Evolutionary conservation across 2,329 filamentous ascomycete genomes (phyloP).

Genomic region (Ilyonectria sp.): DNA sequence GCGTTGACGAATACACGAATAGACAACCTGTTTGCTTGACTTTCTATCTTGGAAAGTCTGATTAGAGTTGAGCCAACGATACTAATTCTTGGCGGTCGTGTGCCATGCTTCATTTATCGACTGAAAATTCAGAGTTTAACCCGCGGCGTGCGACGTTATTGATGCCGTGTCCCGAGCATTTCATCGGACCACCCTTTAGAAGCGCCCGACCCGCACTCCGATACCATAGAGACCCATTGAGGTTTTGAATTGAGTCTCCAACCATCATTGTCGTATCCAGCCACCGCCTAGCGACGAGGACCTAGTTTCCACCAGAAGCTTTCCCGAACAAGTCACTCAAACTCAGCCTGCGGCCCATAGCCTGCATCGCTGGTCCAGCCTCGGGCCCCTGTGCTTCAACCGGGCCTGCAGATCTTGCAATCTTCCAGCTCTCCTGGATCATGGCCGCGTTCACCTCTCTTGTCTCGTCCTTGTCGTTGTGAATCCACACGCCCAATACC

Average conservation of each 20-base stretch:
- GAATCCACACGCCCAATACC: constrained; percentile 70
- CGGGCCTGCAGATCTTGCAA: constrained; percentile 50
- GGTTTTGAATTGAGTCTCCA: constrained; percentile 6
- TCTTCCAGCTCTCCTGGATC: constrained; percentile 62
- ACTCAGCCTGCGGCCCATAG: constrained; percentile 61
- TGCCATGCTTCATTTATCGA: neutral
- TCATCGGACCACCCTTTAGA: neutral
- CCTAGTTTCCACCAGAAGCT: constrained; percentile 40
- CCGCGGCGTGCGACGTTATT: neutral
- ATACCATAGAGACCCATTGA: neutral
- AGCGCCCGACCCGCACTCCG: neutral
- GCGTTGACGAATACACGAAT: constrained; percentile 45
- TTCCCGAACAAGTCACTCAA: constrained; percentile 62
- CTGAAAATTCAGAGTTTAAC: neutral
- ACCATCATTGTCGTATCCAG: neutral
- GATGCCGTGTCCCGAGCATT: neutral
- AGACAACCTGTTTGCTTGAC: constrained; percentile 37
- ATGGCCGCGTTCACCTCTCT: constrained; percentile 58
- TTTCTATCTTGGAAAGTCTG: constrained; percentile 14
- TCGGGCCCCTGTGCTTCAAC: constrained; percentile 51
- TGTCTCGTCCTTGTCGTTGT: constrained; percentile 64
- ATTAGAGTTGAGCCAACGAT: neutral
- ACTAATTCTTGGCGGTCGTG: neutral
- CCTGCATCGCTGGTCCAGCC: constrained; percentile 60
- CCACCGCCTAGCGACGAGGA: constrained; percentile 8